Evolutionary conservation across 2,329 filamentous ascomycete genomes (phyloP), one percentile per base, ranked within the genome.

Genomic region (Sporothrix pallida): DNA sequence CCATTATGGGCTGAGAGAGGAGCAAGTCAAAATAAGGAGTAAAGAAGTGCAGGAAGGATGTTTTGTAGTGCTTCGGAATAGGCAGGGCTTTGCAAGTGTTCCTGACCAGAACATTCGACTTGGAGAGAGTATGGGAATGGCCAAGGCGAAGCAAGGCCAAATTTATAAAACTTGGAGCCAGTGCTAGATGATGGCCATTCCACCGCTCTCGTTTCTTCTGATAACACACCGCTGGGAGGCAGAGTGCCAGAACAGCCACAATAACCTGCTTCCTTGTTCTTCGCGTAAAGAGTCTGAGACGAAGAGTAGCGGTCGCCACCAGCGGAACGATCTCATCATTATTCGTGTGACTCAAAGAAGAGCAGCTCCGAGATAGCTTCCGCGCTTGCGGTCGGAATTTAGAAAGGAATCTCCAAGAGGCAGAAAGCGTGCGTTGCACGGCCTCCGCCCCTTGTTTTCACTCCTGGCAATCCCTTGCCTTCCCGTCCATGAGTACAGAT

Each of bases 1-100:
- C 67, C 75, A 76, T 70, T 72, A 17, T 50, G 75, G 72, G 26
- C 62, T 37, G 20, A 23, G 31, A 13, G 26, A 13, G n/a, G 46
- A 70, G 60, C 10, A 10, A 67, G 48, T 42, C n/a, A 23, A 46
- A 12, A 13, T 42, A 23, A 26, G 12, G 20, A 26, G 10, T 8
- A 46, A 26, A 12, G 20, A 5, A 17, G 6, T 5, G 20, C 42
- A 15, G 31, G 7, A 37, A 5, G 31, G 31, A 37, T 37, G 31
- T 37, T 44, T 3, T 20, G n/a, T 9, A 6, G 17, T 3, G n/a
- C 20, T 15, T 48, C 10, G 12, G 60, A 63, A 20, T 37, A 20
- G n/a, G 4, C 62, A 48, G 3, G 13, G 17, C 10, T 42, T 20
- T 17, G 26, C 62, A 7, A 26, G 42, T 8, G 31, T 26, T 20